A percentile compares a stretch with the other conserved stretches of the same genome.
These are phyloP conservation scores for Mycosphaerelloides madeirae DNA, from an alignment of 2,329 filamentous ascomycete species.

Conservation along the genomic window DNA sequence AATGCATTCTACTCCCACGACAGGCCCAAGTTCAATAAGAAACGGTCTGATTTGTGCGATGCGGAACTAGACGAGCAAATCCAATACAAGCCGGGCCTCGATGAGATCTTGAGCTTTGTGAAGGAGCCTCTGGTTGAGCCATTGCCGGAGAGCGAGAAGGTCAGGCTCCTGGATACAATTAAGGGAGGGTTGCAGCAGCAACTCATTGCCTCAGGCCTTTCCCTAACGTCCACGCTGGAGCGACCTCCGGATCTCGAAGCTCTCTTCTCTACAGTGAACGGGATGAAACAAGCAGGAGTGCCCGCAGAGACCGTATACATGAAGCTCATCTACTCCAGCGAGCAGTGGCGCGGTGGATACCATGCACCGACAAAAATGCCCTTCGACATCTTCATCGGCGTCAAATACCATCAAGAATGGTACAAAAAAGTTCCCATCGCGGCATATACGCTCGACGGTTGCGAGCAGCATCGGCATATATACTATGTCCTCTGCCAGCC, in stretches of 20 bases:
- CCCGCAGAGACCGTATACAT: background rate
- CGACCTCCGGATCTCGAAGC: background rate
- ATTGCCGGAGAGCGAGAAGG: background rate
- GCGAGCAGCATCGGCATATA: background rate
- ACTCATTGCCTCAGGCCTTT: background rate
- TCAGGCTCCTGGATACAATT: background rate
- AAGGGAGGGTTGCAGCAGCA: background rate
- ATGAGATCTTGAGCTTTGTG: background rate
- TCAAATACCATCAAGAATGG: background rate
- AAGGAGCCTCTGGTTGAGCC: background rate
- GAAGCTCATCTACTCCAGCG: background rate
- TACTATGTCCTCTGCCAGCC: conserved; percentile 1
- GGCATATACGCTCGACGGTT: background rate
- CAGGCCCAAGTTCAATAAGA: background rate
- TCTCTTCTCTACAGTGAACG: background rate
- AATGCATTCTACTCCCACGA: background rate
- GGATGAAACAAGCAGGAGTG: background rate
- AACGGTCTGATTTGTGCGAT: background rate
- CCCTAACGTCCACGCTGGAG: background rate
- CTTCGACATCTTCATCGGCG: background rate
- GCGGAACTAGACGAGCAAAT: conserved; percentile 1
- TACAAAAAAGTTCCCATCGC: background rate
- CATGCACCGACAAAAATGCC: background rate
- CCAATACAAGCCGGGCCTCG: background rate
- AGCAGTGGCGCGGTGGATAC: background rate